Conservation (phyloP, 2,329 filamentous ascomycete genomes). For the Ceratocystis alfenasii region DNA sequence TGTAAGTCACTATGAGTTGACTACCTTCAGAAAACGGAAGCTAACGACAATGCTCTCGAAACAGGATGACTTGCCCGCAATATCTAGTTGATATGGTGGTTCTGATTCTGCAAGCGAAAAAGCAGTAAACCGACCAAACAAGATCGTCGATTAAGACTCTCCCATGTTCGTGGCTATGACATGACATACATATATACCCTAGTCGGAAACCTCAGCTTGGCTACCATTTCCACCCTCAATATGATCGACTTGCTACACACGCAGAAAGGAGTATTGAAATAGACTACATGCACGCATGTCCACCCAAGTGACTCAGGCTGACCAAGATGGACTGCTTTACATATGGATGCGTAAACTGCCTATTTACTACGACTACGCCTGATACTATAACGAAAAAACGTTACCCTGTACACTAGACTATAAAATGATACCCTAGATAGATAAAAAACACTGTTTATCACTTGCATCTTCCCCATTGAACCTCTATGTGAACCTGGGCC, state of each 20-base stretch:
- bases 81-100: background rate
- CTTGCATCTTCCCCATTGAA: background rate
- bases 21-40: background rate
- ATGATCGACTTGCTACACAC: background rate
- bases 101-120: background rate
- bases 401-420: background rate
- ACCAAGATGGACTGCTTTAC: background rate
- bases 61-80: slow-evolving; percentile 5
- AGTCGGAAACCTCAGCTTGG: background rate
- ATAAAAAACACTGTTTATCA: background rate
- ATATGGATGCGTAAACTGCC: background rate
- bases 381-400: background rate
- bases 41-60: background rate
- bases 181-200: background rate
- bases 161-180: background rate
- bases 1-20: slow-evolving; percentile 37
- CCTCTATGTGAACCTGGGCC: no score
- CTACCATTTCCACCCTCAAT: background rate
- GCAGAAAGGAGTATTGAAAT: no score
- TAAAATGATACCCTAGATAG: slow-evolving; percentile 1
- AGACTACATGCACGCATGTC: no score
- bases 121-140: background rate
- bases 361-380: background rate
- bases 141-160: background rate
- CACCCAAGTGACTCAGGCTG: no score